Base-by-base conservation (phyloP, 192 early-diverging fungal species). In the Coemansia sp. region DNA sequence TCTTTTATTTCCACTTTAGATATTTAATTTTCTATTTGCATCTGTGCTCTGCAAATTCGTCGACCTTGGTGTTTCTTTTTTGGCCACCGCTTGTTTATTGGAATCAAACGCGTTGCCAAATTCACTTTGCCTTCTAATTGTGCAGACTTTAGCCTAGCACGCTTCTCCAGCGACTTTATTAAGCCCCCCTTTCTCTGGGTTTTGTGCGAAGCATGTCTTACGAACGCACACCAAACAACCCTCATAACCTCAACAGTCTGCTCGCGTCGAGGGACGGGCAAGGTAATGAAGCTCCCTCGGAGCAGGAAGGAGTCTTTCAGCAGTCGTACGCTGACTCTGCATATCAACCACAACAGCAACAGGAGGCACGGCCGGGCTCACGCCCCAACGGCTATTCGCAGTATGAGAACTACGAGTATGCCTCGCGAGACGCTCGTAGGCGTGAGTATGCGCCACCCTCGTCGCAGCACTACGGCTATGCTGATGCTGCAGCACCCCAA, bases 191-290 rank as follows among this genome's bases (percentile, higher is more conserved):
- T 14, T 15, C 44, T 64, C n/a, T n/a, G n/a, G 30, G 45, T 21
- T 63, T 26, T 26, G 14, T 40, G 37, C 26, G 11, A 61, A 61
- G 36, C 45, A 76, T 76, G 73, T 62, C 73, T 58, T 67, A 74
- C 71, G 64, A 74, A 34, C 63, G 62, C 30, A 52, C 66, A 7
- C 59, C 67, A 9, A 46, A 23, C 26, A 66, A 65, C 38, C 63
- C 66, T 23, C 73, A 76, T 56, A 70, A 62, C 45, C 55, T 76
- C 26, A 70, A 66, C 62, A 69, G 63, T 26, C 58, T 76, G 41
- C 56, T 76, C 21, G 60, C 71, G 18, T 58, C 73, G 37, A 58
- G 58, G 23, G 46, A 62, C 46, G 54, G 54, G 14, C 18, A n/a
- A 23, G 23, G 12, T n/a, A 23, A 28, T 28, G 43, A 53, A 32